Conservation (phyloP, 225 moss, liverwort and hornwort genomes). For the Asterella californica region DNA sequence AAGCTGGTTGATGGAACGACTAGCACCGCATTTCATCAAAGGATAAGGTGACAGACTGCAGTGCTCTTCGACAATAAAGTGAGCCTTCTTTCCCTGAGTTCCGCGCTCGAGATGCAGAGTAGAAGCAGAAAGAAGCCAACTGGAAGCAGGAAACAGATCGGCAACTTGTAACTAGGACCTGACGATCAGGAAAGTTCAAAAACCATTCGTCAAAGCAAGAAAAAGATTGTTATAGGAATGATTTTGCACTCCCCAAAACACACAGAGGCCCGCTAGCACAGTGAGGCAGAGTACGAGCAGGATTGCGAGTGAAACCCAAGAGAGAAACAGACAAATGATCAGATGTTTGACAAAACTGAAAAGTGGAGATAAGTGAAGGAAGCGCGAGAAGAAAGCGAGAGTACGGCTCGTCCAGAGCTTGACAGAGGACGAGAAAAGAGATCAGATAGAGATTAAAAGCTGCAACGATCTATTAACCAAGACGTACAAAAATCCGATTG, state of each 20-base stretch:
- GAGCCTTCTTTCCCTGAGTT: background rate
- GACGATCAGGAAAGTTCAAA: background rate
- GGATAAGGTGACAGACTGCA: background rate
- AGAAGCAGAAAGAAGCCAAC: background rate
- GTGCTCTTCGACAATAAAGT: background rate
- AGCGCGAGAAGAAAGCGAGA: background rate
- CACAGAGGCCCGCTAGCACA: background rate
- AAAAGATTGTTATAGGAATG: background rate
- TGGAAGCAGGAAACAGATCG: background rate
- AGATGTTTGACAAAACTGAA: background rate
- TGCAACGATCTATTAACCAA: background rate
- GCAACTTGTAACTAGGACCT: background rate
- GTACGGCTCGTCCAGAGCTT: background rate
- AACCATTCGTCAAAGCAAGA: background rate
- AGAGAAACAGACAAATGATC: background rate
- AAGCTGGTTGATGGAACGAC: background rate
- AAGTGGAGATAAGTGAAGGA: background rate
- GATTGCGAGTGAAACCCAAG: background rate
- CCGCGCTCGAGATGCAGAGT: background rate
- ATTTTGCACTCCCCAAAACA: background rate
- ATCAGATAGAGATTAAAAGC: background rate
- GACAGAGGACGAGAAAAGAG: background rate
- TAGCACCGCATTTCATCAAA: slow-evolving; percentile 14
- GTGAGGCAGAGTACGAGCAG: background rate
- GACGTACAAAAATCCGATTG: background rate